Percentiles rank a stretch among this genome's conserved stretches.
Conservation (phyloP, 176 grass and related monocot genomes). For the barley (Hordeum vulgare) region DNA sequence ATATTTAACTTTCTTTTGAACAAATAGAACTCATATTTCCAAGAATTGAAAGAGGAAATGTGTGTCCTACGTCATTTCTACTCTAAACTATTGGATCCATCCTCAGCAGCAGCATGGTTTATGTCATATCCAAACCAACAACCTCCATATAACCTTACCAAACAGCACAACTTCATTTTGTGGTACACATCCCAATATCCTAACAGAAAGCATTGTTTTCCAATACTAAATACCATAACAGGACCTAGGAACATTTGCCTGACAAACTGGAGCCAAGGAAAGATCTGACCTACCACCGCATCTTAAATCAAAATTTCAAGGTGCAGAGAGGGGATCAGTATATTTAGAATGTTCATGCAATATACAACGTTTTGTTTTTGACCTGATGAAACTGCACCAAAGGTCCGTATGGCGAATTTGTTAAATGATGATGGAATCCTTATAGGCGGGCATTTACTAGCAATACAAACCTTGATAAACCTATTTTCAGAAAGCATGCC, state of each 20-base stretch:
- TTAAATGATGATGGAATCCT: background rate
- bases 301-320: background rate
- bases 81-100: background rate
- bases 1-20: background rate
- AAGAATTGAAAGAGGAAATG: background rate
- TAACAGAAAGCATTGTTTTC: conserved; percentile 26
- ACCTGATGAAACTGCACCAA: no score
- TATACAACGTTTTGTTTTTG: background rate
- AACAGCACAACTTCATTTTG: conserved; percentile 14
- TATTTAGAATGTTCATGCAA: background rate
- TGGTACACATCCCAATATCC: conserved; percentile 29
- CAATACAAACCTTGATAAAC: background rate
- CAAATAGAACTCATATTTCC: background rate
- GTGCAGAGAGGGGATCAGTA: background rate
- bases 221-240: conserved; percentile 27
- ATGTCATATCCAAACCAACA: background rate
- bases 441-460: background rate
- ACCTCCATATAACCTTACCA: conserved; percentile 7
- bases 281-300: background rate
- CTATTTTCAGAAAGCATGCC: background rate
- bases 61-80: background rate
- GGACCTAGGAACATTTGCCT: conserved; percentile 19
- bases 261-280: conserved; percentile 14
- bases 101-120: background rate
- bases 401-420: background rate